Conservation (phyloP, 495 filamentous ascomycete species). For the Darksidea phi region DNA sequence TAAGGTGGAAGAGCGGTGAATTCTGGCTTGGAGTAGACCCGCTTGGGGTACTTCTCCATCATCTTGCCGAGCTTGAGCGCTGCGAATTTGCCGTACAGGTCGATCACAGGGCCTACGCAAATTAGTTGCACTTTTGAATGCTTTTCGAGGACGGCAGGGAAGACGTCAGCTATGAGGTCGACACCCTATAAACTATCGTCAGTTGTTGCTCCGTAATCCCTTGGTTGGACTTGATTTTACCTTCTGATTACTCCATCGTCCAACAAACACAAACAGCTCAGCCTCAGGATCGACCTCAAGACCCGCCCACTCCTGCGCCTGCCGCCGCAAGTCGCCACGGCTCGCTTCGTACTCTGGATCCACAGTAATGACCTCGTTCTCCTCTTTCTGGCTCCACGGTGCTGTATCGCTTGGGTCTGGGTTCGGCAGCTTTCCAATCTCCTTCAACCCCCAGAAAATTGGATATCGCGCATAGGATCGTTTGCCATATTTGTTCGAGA, state of each 20-base stretch:
- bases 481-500: conserved; percentile 73
- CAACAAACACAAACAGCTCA: conserved; percentile 76
- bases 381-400: conserved; percentile 56
- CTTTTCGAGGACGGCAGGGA: conserved; percentile 68
- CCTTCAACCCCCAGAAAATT: conserved; percentile 73
- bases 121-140: conserved; percentile 67
- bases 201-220: too few species aligned
- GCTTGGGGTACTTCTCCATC: conserved; percentile 71
- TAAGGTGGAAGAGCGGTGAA: conserved; percentile 72
- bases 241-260: conserved; percentile 77
- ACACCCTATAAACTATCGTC: too few species aligned
- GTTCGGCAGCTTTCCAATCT: conserved; percentile 70
- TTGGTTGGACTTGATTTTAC: too few species aligned
- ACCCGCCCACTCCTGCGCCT: conserved; percentile 77
- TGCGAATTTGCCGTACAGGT: conserved; percentile 76
- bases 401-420: conserved; percentile 74
- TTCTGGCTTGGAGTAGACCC: conserved; percentile 74
- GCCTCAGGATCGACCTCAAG: conserved; percentile 64
- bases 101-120: conserved; percentile 71
- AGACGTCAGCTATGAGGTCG: conserved; percentile 75
- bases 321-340: conserved; percentile 58
- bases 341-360: conserved; percentile 58
- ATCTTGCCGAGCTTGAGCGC: conserved; percentile 68
- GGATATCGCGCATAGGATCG: conserved; percentile 72
- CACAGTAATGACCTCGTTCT: conserved; percentile 54